A percentile compares a stretch with the other conserved stretches of the same genome.
Conservation (phyloP, 495 filamentous ascomycete species). For the Aspergillus diversus region DNA sequence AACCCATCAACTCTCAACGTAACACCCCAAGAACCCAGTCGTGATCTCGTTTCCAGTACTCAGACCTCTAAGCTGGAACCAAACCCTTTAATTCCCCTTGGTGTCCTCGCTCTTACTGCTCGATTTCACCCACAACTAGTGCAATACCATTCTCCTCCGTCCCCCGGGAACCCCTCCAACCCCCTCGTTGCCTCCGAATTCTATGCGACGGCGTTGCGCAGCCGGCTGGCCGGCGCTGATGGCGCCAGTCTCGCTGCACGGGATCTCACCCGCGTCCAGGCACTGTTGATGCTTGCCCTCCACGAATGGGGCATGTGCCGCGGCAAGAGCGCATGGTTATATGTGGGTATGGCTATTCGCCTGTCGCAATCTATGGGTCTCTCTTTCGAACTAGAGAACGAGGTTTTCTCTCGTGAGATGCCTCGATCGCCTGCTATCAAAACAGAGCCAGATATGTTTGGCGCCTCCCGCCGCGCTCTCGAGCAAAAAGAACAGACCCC, state of each 20-base stretch:
- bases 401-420: constrained; percentile 43
- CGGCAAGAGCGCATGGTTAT: constrained; percentile 76
- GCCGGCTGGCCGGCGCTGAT: constrained; percentile 60
- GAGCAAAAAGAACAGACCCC: constrained; percentile 45
- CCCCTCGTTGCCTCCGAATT: constrained; percentile 75
- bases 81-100: constrained; percentile 70
- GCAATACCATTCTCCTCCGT: constrained; percentile 60
- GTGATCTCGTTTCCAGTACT: constrained; percentile 32
- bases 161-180: constrained; percentile 53
- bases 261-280: constrained; percentile 72
- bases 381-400: constrained; percentile 63
- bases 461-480: constrained; percentile 34
- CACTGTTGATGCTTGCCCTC: constrained; percentile 78
- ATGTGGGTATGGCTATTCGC: constrained; percentile 78
- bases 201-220: constrained; percentile 73
- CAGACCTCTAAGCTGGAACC: constrained; percentile 47
- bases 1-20: constrained; percentile 2
- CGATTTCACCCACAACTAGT: constrained; percentile 75
- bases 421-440: constrained; percentile 47
- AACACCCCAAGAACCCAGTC: constrained; percentile 13
- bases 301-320: constrained; percentile 85
- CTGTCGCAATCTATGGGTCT: constrained; percentile 71
- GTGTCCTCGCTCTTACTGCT: constrained; percentile 77
- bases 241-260: constrained; percentile 56
- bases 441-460: constrained; percentile 49